These are phyloP conservation scores for Penicillium turbatum DNA, from an alignment of 495 filamentous ascomycete species.

Conservation along the genomic window DNA sequence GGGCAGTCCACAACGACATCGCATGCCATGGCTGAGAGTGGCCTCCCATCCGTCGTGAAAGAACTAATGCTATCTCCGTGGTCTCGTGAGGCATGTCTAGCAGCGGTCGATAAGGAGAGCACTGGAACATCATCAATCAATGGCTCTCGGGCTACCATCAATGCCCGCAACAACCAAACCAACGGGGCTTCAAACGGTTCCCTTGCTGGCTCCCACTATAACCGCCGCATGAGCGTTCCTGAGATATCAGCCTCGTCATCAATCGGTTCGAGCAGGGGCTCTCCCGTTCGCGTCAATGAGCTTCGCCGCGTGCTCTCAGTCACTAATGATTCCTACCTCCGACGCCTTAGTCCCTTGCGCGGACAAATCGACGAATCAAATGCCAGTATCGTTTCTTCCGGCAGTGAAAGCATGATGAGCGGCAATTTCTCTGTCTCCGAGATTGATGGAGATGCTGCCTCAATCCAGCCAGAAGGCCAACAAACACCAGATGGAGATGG, in stretches of 20 bases:
- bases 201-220: constrained; percentile 24
- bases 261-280: constrained; percentile 56
- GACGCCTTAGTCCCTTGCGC: constrained; percentile 39
- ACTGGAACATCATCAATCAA: constrained; percentile 64
- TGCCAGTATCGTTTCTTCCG: constrained; percentile 37
- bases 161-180: constrained; percentile 51
- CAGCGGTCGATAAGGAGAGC: constrained; percentile 61
- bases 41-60: constrained; percentile 42
- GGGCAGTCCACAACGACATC: constrained; percentile 26
- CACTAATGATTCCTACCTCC: constrained; percentile 31
- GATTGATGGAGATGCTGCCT: constrained; percentile 30
- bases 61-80: constrained; percentile 74
- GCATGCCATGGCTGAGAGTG: constrained; percentile 33
- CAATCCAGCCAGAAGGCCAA: constrained; percentile 27
- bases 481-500: constrained; percentile 24
- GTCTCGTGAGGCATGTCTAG: constrained; percentile 67
- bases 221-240: constrained; percentile 39
- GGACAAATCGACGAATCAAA: constrained; percentile 35
- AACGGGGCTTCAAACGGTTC: constrained; percentile 48
- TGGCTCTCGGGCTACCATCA: constrained; percentile 62
- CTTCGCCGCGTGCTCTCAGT: constrained; percentile 69
- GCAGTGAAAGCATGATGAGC: constrained; percentile 46
- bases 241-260: constrained; percentile 49
- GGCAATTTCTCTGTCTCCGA: constrained; percentile 38
- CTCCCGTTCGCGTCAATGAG: constrained; percentile 80